Base-by-base conservation (phyloP, 2,329 filamentous ascomycete genomes). In the Pyrenophora teres region DNA sequence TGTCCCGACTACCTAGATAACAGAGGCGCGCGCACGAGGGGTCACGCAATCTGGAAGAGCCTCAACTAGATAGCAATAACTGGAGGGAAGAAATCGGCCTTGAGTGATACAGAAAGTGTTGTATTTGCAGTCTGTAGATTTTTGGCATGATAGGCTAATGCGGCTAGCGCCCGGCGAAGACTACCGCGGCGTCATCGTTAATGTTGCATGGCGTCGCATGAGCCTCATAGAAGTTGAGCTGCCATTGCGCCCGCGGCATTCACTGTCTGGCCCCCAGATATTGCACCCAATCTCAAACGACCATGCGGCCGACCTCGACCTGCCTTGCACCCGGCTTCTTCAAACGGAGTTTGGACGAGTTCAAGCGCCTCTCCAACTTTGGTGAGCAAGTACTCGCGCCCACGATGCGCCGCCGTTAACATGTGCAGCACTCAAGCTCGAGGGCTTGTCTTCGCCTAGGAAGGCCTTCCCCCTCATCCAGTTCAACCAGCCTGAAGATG, bases 401-500 rank as follows among this genome's bases (percentile, higher is more conserved):
- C 51, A 43, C 33, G 67, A 76, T 46, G 50, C 47, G 45, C 46
- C 69, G 46, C 52, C 45, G 53, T 57, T 68, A 47, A 75, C 63
- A 44, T 45, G 39, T 54, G 44, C 67, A 91, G 89, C 84, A 32
- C 73, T 89, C 59, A 88, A 82, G 45, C 79, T 88, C 62, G 88
- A 92, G 74, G 87, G 82, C 42, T 79, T 91, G 64, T 85, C 84
- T 60, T 81, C 81, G 21, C 83, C 88, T 19, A 80, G 79, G 1
- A 83, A 82, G 19, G 86, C 89, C 1, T 84, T 83, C 52, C 77
- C 81, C 6, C 80, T 94, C 30, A 82, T 87, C 65, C 77, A 79
- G 60, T 93, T 93, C 75, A 77, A 81, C 37, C 57, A 73, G 10
- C 71, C 76, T 6, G 73, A 76, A 32, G 74, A 76, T 12, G 60